Percentiles rank a stretch among this genome's conserved stretches.
These are phyloP conservation scores for Fusarium brachygibbosum DNA, from an alignment of 2,329 filamentous ascomycete genomes.

Conservation along the genomic window DNA sequence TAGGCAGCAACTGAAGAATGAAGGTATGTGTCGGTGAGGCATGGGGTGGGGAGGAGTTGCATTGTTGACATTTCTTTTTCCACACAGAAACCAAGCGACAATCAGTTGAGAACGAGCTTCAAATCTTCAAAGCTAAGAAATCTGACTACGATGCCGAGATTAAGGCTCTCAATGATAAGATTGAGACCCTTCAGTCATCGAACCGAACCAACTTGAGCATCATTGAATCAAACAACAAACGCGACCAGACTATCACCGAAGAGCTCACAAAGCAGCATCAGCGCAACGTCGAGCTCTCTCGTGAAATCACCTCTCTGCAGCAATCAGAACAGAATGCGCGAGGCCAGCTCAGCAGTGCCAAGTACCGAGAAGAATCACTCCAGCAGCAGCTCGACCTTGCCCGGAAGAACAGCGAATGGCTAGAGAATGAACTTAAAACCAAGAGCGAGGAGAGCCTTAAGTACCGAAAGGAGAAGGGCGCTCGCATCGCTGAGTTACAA, in stretches of 20 bases:
- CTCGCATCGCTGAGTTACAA: conserved; percentile 88
- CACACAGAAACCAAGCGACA: conserved; percentile 79
- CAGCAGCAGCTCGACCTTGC: conserved; percentile 91
- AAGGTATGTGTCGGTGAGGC: conserved; percentile 70
- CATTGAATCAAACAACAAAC: conserved; percentile 88
- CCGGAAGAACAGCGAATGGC: conserved; percentile 92
- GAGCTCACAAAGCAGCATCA: conserved; percentile 91
- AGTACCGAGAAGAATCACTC: conserved; percentile 90
- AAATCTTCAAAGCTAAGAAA: conserved; percentile 80
- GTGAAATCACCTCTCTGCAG: conserved; percentile 84
- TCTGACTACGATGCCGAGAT: conserved; percentile 81
- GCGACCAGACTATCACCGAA: conserved; percentile 86
- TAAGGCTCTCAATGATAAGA: conserved; percentile 82
- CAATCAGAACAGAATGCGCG: conserved; percentile 87
- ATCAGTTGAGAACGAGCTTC: conserved; percentile 83
- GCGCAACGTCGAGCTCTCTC: conserved; percentile 85
- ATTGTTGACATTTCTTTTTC: conserved; percentile 30
- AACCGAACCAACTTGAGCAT: conserved; percentile 92
- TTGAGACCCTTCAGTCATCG: conserved; percentile 87
- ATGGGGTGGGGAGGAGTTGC: conserved; percentile 4
- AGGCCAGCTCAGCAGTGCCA: conserved; percentile 82
- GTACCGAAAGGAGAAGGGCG: conserved; percentile 93
- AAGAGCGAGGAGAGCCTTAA: conserved; percentile 89
- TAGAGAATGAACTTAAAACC: conserved; percentile 90
- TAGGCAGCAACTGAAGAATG: conserved; percentile 82